Percentiles rank a stretch among this genome's conserved stretches.
Conservation (phyloP, 108 stramenopile genomes). For the Aurantiochytrium sp. region DNA sequence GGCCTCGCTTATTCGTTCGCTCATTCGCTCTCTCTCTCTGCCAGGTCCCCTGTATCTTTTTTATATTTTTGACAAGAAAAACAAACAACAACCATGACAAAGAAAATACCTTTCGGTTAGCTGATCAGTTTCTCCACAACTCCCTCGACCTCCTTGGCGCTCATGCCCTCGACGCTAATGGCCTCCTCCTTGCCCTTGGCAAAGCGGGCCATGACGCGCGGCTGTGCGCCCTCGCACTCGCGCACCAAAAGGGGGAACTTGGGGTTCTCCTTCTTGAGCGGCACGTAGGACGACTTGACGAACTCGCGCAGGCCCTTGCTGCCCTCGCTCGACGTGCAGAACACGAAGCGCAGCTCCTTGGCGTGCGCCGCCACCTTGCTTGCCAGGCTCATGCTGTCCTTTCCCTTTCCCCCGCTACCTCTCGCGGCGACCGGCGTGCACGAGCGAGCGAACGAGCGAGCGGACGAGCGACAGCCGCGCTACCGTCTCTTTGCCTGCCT, state of each 20-base stretch:
- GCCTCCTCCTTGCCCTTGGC: conserved; percentile 9
- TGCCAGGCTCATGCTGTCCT: not conserved
- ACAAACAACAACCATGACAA: no score
- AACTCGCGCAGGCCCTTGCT: not conserved
- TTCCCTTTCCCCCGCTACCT: no score
- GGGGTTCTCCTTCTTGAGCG: conserved; percentile 18
- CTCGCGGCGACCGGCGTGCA: no score
- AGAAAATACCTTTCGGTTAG: not conserved
- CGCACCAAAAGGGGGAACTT: conserved; percentile 22
- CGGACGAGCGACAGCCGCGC: no score
- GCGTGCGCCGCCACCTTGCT: not conserved
- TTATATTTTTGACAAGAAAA: no score
- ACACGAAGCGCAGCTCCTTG: conserved; percentile 15
- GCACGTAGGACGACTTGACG: not conserved
- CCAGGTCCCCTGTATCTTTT: no score
- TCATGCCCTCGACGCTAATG: not conserved
- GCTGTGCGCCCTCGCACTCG: not conserved
- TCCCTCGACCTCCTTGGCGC: conserved; percentile 14
- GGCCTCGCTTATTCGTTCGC: no score
- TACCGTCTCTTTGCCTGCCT: no score
- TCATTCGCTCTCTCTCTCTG: no score
- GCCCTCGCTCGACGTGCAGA: not conserved
- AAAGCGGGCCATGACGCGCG: not conserved
- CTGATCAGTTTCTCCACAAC: not conserved
- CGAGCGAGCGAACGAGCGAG: no score